Evolutionary conservation across 2,329 filamentous ascomycete species (phyloP).

Genomic region (Madurella mycetomatis): DNA sequence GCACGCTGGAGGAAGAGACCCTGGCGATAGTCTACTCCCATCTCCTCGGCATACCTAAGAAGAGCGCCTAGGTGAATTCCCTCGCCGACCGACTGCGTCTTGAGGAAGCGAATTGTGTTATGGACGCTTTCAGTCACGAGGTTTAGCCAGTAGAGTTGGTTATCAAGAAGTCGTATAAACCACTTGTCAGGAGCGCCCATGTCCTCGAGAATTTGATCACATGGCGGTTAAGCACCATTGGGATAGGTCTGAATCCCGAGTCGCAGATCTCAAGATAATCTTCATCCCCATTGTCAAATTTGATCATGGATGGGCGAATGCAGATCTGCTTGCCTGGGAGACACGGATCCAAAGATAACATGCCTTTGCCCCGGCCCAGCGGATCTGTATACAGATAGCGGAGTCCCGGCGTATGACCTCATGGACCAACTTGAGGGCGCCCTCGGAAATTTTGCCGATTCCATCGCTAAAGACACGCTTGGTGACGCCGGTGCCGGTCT

Average conservation of each 20-base stretch:
- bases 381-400: slow-evolving; percentile 69
- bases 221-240: slow-evolving; percentile 70
- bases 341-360: slow-evolving; percentile 64
- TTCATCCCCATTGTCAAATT: slow-evolving; percentile 58
- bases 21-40: slow-evolving; percentile 60
- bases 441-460: slow-evolving; percentile 65
- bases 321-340: slow-evolving; percentile 55
- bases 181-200: slow-evolving; percentile 55
- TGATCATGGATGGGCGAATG: slow-evolving; percentile 72
- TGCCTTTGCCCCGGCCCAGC: slow-evolving; percentile 69
- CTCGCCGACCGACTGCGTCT: slow-evolving; percentile 56
- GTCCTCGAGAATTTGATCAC: slow-evolving; percentile 86
- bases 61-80: slow-evolving; percentile 57
- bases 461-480: slow-evolving; percentile 70
- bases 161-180: slow-evolving; percentile 65
- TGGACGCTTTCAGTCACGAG: too few species aligned
- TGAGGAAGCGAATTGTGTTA: slow-evolving; percentile 65
- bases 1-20: slow-evolving; percentile 67
- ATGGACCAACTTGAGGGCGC: slow-evolving; percentile 59
- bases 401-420: slow-evolving; percentile 43
- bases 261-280: slow-evolving; percentile 68
- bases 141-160: too few species aligned
- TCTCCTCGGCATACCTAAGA: slow-evolving; percentile 52
- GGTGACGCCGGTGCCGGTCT: too few species aligned
- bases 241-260: slow-evolving; percentile 60